Percentiles rank a stretch among this genome's conserved stretches.
These are phyloP conservation scores for Botrytis sinoallii DNA, from an alignment of 2,329 filamentous ascomycete genomes.

Conservation along the genomic window DNA sequence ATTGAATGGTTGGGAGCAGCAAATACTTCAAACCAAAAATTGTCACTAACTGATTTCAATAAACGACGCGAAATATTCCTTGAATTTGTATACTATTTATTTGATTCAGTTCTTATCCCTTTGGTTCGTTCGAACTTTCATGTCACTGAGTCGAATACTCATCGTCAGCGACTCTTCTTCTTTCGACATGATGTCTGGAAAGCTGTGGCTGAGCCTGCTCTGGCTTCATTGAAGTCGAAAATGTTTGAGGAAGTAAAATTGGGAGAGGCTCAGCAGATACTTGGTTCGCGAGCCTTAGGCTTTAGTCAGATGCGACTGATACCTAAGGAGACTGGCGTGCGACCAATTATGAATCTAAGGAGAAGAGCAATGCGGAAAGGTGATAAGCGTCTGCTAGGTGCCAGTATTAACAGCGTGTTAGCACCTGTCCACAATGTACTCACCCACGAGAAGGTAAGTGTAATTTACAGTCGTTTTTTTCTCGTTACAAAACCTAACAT, in stretches of 20 bases:
- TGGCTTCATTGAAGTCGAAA: constrained; percentile 61
- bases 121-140: constrained; percentile 87
- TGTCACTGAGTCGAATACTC: constrained; percentile 81
- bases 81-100: constrained; percentile 88
- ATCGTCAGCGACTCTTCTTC: constrained; percentile 82
- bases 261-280: constrained; percentile 52
- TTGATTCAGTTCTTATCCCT: constrained; percentile 88
- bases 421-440: constrained; percentile 73
- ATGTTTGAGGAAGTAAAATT: constrained; percentile 78
- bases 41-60: constrained; percentile 65
- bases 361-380: constrained; percentile 56
- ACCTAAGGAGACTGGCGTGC: constrained; percentile 72
- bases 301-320: constrained; percentile 77
- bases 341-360: constrained; percentile 84
- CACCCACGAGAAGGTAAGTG: constrained; percentile 68
- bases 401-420: constrained; percentile 68
- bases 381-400: constrained; percentile 53
- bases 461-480: background rate
- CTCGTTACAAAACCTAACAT: constrained; percentile 24
- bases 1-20: constrained; percentile 71
- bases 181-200: constrained; percentile 95
- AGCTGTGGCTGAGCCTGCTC: constrained; percentile 67
- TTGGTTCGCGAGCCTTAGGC: constrained; percentile 64
- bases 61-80: constrained; percentile 78
- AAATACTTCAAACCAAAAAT: constrained; percentile 47